Evolutionary conservation across 177 flowering plant species (phyloP), one percentile per base, ranked within the genome.

Genomic region (Telopea speciosissima): DNA sequence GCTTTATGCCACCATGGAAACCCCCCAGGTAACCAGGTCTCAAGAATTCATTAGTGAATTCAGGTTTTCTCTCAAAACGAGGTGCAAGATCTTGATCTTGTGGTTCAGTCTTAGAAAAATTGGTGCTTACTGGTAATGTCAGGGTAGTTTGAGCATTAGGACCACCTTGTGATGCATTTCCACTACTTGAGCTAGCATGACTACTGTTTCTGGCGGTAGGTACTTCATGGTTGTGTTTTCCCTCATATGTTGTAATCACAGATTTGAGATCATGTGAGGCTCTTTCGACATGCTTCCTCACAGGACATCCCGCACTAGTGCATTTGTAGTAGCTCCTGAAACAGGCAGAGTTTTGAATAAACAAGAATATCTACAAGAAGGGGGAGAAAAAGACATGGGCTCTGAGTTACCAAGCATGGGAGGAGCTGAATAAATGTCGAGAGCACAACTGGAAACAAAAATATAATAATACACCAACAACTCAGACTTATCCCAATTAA

Each of bases 241-340:
- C 97, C 64, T 92, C 96, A 44, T 92, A 92, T 9, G 96, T 88
- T 33, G 89, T 88, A 23, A 90, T 76, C 19, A 92, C 91, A 44
- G 68, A 83, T 76, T 89, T 92, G 59, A 81, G 71, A 74, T 90
- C 74, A 73, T 90, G 82, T 8, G 96, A 84, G 25, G 96, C 91
- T 79, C 97, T 78, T 75, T 91, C 97, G 4, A 91, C 91, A 71
- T 91, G 95, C 76, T 88, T 88, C 71, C 93, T 82, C 68, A 92
- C 97, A 6, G 77, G 66, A 76, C 96, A 92, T 72, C 96, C 97
- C 26, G 91, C 77, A 73, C 76, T 85, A 4, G 96, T 92, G 86
- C 97, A 92, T 78, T 90, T 92, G 84, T 89, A 92, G 81, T 92
- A 92, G 84, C 96, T 92, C 91, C 97, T 92, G 80, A 26, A 70